Evolutionary conservation across 768 basidiomycete species (phyloP).

Genomic region (Podaxis sp.): DNA sequence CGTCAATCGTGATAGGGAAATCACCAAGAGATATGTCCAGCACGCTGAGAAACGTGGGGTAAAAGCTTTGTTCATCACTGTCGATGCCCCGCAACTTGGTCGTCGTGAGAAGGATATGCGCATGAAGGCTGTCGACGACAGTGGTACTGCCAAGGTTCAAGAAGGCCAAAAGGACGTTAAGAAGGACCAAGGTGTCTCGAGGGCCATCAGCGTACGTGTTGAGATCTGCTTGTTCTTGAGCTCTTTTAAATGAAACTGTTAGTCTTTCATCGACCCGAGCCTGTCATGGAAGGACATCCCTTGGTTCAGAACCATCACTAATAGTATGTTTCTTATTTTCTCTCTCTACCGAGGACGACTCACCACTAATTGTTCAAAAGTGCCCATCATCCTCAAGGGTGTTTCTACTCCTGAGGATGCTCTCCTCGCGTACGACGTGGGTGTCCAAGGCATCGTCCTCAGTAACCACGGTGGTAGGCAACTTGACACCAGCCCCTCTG

Average conservation of each 20-base stretch:
- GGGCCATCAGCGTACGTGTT: slow-evolving; percentile 77
- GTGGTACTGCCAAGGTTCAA: slow-evolving; percentile 51
- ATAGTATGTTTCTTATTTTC: slow-evolving; percentile 47
- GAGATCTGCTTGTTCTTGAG: slow-evolving; percentile 5
- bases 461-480: slow-evolving; percentile 84
- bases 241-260: background rate
- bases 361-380: slow-evolving; percentile 27
- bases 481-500: slow-evolving; percentile 78
- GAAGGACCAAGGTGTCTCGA: slow-evolving; percentile 85
- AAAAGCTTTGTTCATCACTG: slow-evolving; percentile 96
- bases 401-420: slow-evolving; percentile 65
- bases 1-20: slow-evolving; percentile 85
- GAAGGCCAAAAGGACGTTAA: slow-evolving; percentile 57
- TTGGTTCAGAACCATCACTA: slow-evolving; percentile 79
- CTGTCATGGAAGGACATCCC: slow-evolving; percentile 81
- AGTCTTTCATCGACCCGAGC: slow-evolving; percentile 94
- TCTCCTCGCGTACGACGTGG: slow-evolving; percentile 74
- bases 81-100: slow-evolving; percentile 95
- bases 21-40: slow-evolving; percentile 82
- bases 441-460: slow-evolving; percentile 72
- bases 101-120: slow-evolving; percentile 97
- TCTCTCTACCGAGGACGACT: background rate
- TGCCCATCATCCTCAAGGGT: slow-evolving; percentile 90
- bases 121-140: slow-evolving; percentile 87
- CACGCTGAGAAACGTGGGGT: slow-evolving; percentile 90